Evolutionary conservation across 192 early-diverging fungal species (phyloP).

Genomic region (Chytriomyces confervae): DNA sequence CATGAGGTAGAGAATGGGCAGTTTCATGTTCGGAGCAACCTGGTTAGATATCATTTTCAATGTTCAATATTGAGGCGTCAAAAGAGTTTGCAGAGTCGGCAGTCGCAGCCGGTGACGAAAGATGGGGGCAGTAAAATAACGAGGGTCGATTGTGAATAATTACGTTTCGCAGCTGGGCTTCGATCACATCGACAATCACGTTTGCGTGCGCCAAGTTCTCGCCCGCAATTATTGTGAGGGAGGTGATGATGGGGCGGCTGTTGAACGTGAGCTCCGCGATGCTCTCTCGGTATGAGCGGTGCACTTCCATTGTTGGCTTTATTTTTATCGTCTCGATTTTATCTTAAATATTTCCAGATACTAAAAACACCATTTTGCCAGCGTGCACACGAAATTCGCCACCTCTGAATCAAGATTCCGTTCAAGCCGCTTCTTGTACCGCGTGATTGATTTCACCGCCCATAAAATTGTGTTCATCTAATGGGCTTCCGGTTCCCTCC

Average conservation of each 20-base stretch:
- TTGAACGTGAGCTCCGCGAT: conserved; percentile 88
- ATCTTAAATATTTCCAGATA: no score
- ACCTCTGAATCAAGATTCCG: no score
- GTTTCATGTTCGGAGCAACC: conserved; percentile 76
- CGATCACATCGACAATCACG: conserved; percentile 80
- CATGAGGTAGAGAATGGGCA: conserved; percentile 88
- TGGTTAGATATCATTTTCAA: conserved; percentile 43
- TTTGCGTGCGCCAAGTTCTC: conserved; percentile 70
- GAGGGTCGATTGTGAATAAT: conserved; percentile 31
- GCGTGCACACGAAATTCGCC: no score
- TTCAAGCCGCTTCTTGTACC: neutral
- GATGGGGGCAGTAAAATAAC: neutral
- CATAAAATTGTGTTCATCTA: neutral
- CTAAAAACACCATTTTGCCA: no score
- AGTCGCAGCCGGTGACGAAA: neutral
- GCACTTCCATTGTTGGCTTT: no score
- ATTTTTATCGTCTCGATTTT: no score
- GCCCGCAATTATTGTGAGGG: conserved; percentile 83
- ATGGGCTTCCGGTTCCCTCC: conserved; percentile 8
- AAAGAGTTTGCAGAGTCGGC: neutral
- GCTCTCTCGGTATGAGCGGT: conserved; percentile 55
- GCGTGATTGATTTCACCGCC: neutral
- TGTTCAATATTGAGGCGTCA: neutral
- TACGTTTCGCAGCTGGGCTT: conserved; percentile 63
- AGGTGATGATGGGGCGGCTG: conserved; percentile 91